Conservation (phyloP, 1,284 basidiomycete genomes). For the Rhodotorula sp. region DNA sequence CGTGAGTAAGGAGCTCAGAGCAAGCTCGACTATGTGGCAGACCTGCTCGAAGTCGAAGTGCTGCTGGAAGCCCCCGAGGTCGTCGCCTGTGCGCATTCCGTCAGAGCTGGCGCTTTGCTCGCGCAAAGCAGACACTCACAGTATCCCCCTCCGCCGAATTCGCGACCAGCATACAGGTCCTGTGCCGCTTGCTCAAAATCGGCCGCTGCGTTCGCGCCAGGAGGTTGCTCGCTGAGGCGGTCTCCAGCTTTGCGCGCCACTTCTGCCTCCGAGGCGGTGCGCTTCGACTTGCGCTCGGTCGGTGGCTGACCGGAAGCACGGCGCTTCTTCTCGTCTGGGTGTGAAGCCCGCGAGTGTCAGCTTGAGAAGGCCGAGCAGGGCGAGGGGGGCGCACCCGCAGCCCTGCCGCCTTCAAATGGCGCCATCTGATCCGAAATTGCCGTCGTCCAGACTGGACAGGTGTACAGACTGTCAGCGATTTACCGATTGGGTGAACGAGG, state of each 20-base stretch:
- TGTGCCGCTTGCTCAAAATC: background rate
- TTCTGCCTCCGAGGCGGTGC: background rate
- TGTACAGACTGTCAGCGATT: background rate
- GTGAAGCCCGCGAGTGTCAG: background rate
- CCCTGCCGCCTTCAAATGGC: conserved; percentile 22
- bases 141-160: conserved; percentile 22
- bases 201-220: background rate
- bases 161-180: conserved; percentile 14
- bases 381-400: conserved; percentile 2
- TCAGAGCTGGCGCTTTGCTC: background rate
- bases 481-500: background rate
- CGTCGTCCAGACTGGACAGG: conserved; percentile 25
- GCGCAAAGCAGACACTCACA: background rate
- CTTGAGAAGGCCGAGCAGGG: background rate
- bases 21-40: background rate
- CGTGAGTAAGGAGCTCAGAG: background rate
- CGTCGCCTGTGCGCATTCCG: background rate
- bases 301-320: background rate
- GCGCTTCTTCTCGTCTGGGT: conserved; percentile 29
- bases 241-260: background rate
- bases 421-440: conserved; percentile 3
- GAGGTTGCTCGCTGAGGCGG: conserved; percentile 4
- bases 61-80: conserved; percentile 22
- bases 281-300: background rate
- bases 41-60: conserved; percentile 14